Conservation (phyloP, 2,329 filamentous ascomycete genomes). For the Ilyonectria robusta region DNA sequence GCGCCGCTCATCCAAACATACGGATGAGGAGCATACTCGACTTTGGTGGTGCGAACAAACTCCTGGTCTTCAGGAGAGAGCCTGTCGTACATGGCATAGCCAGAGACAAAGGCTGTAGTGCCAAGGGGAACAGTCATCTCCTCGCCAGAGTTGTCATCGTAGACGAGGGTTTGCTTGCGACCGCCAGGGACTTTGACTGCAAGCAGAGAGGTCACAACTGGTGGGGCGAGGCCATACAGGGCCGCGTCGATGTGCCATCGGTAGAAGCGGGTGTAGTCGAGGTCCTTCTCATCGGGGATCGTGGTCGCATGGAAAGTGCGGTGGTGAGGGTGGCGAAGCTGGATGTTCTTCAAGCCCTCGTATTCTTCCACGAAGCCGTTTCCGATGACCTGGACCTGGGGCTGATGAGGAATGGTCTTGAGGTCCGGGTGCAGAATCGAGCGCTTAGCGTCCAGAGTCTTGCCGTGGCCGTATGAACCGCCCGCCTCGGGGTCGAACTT, state of each 20-base stretch:
- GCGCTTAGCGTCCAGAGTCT: constrained; percentile 75
- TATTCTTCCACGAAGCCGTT: constrained; percentile 80
- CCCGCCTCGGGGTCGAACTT: constrained; percentile 78
- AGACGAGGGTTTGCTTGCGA: constrained; percentile 76
- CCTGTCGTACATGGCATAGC: constrained; percentile 78
- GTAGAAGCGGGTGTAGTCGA: constrained; percentile 73
- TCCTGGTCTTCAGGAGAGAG: constrained; percentile 76
- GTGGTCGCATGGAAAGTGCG: constrained; percentile 79
- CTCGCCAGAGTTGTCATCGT: constrained; percentile 80
- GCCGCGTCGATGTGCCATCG: constrained; percentile 88
- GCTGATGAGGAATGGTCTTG: constrained; percentile 85
- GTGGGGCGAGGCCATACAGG: constrained; percentile 81
- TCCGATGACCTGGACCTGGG: constrained; percentile 82
- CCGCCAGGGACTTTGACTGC: constrained; percentile 81
- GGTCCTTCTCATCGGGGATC: constrained; percentile 69
- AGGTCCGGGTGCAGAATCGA: constrained; percentile 83
- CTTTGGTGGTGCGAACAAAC: constrained; percentile 75
- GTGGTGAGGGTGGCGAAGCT: constrained; percentile 82
- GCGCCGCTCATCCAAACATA: constrained; percentile 86
- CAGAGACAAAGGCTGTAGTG: constrained; percentile 82
- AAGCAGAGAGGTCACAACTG: constrained; percentile 79
- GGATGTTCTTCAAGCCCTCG: constrained; percentile 78
- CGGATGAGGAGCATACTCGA: constrained; percentile 84
- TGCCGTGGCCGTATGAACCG: constrained; percentile 81
- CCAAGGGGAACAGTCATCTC: constrained; percentile 78